Percentiles rank a stretch among this genome's conserved stretches.
Evolutionary conservation across 2,329 filamentous ascomycete species (phyloP).

Genomic region (Chaetomiaceae sp.): DNA sequence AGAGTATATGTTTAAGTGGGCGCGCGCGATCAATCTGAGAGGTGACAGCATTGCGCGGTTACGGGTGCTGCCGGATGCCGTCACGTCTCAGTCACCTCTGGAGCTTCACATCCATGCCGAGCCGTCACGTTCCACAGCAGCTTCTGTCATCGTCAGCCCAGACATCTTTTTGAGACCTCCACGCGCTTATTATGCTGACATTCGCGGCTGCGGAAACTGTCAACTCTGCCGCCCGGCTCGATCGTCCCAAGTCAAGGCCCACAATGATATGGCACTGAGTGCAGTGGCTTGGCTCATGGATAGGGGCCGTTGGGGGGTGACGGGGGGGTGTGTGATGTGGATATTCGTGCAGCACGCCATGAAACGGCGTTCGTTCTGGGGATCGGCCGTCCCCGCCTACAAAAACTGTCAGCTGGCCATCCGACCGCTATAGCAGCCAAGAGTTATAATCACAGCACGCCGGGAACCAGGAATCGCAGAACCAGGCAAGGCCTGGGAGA

Average conservation of each 20-base stretch:
- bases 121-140: background rate
- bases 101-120: background rate
- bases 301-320: background rate
- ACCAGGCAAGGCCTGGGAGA: background rate
- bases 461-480: slow-evolving; percentile 2
- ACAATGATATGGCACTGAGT: background rate
- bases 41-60: background rate
- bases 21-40: background rate
- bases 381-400: slow-evolving; percentile 9
- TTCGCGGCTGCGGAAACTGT: background rate
- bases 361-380: background rate
- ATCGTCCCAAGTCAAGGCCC: background rate
- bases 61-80: background rate
- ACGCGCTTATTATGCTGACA: background rate
- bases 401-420: slow-evolving; percentile 20
- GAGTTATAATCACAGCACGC: slow-evolving; percentile 10
- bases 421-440: slow-evolving; percentile 16
- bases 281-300: background rate
- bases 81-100: background rate
- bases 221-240: background rate
- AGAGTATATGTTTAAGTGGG: background rate
- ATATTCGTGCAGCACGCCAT: slow-evolving; percentile 11
- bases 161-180: background rate
- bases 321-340: background rate
- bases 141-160: background rate